phyloP scores from a whole-genome alignment of 306 rosid species.

The Astragalus membranaceus region DNA sequence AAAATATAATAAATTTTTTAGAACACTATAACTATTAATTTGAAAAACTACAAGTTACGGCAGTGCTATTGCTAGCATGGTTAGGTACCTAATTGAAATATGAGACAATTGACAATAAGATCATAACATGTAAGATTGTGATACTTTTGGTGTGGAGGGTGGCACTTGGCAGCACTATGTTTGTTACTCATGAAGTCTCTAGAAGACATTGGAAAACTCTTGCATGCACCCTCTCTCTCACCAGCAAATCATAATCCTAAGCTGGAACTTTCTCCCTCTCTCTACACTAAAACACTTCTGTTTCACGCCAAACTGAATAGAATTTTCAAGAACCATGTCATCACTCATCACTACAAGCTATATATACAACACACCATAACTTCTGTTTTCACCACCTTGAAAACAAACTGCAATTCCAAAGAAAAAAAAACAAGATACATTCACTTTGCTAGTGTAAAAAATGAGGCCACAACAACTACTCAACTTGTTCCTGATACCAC shows the following conservation, averaged over 20 bases:
- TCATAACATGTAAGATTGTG: too few species aligned
- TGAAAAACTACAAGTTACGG: too few species aligned
- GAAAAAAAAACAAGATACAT: background rate
- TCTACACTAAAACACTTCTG: background rate
- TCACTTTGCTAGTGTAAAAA: background rate
- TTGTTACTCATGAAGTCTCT: constrained; percentile 23
- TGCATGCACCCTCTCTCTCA: background rate
- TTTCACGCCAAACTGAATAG: background rate
- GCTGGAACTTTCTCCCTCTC: constrained; percentile 31
- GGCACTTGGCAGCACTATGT: background rate
- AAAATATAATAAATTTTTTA: too few species aligned
- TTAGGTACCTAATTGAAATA: too few species aligned
- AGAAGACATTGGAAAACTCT: constrained; percentile 29
- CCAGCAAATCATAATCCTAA: background rate
- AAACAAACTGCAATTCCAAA: background rate
- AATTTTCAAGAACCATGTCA: constrained; percentile 27
- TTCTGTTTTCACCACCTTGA: background rate
- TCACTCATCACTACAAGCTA: background rate
- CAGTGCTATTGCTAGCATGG: too few species aligned
- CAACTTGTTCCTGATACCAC: background rate
- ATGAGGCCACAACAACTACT: constrained; percentile 29
- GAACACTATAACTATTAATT: too few species aligned
- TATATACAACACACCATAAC: background rate
- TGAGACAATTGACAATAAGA: too few species aligned
- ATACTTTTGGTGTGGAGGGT: background rate